Conservation (phyloP, 345 rosid species). For the Syzygium grande region DNA sequence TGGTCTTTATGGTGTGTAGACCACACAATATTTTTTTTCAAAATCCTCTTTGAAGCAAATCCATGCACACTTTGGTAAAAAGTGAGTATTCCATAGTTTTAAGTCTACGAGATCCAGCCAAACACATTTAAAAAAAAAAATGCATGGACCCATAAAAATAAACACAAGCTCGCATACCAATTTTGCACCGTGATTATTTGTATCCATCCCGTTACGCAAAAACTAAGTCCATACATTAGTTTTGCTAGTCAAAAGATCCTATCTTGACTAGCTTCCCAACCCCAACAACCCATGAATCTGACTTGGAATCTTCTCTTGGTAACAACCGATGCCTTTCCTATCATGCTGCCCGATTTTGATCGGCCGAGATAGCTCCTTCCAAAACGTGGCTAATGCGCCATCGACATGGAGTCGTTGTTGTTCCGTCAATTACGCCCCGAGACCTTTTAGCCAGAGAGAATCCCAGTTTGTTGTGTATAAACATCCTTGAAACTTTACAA, state of each 20-base stretch:
- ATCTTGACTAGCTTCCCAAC: not conserved
- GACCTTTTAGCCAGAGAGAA: not conserved
- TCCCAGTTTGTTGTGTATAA: not conserved
- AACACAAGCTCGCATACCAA: not conserved
- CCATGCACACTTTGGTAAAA: not conserved
- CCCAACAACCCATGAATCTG: not conserved
- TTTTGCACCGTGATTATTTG: not conserved
- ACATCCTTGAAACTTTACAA: too few relatives aligned
- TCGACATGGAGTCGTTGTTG: accelerated
- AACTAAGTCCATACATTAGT: not conserved
- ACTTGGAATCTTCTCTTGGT: not conserved
- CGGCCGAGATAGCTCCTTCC: not conserved
- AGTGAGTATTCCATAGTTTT: not conserved
- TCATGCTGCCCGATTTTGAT: not conserved
- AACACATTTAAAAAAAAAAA: not conserved
- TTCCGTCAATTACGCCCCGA: not conserved
- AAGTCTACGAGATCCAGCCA: not conserved
- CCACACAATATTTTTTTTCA: too few relatives aligned
- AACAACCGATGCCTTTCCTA: not conserved
- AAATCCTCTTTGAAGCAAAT: not conserved
- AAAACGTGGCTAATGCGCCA: not conserved
- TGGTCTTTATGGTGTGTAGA: not conserved
- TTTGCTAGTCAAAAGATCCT: not conserved
- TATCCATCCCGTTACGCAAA: not conserved
- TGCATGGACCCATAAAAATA: not conserved